phyloP scores from a whole-genome alignment of 73 alveolate genomes.

The Paramecium tetraurelia region DNA sequence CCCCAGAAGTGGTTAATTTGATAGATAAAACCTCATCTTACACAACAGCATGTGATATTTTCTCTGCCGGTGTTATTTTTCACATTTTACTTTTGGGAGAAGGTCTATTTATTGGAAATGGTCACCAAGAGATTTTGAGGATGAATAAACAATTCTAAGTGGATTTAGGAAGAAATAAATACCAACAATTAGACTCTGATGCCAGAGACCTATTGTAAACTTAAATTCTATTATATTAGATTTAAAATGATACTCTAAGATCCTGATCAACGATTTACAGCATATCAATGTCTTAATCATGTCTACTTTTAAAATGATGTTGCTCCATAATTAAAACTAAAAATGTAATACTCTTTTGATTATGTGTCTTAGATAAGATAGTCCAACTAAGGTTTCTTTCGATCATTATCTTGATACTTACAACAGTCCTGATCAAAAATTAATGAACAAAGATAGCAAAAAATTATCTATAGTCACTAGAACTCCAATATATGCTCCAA shows the following conservation, averaged over 20 bases:
- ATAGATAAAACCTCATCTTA: constrained; percentile 28
- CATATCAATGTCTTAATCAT: neutral
- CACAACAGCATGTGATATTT: constrained; percentile 49
- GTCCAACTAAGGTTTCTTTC: neutral
- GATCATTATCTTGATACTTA: neutral
- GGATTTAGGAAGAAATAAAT: neutral
- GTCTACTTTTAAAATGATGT: neutral
- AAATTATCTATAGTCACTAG: neutral
- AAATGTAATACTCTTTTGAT: neutral
- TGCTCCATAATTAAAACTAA: neutral
- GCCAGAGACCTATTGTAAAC: constrained; percentile 24
- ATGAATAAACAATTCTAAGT: neutral
- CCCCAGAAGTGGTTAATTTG: constrained; percentile 74
- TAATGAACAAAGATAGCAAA: neutral
- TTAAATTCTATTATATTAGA: neutral
- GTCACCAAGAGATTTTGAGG: neutral
- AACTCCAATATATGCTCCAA: constrained; percentile 40
- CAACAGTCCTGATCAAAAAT: neutral
- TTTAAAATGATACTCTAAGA: neutral
- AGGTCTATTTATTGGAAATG: constrained; percentile 41
- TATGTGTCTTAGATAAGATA: too few species aligned
- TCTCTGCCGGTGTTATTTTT: constrained; percentile 61
- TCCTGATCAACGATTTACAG: neutral
- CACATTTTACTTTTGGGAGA: constrained; percentile 49
- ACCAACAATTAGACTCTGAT: neutral